Evolutionary conservation across 371 early-diverging fungal genomes (phyloP), one percentile per base, ranked within the genome.

Genomic region (Mortierella sp.): DNA sequence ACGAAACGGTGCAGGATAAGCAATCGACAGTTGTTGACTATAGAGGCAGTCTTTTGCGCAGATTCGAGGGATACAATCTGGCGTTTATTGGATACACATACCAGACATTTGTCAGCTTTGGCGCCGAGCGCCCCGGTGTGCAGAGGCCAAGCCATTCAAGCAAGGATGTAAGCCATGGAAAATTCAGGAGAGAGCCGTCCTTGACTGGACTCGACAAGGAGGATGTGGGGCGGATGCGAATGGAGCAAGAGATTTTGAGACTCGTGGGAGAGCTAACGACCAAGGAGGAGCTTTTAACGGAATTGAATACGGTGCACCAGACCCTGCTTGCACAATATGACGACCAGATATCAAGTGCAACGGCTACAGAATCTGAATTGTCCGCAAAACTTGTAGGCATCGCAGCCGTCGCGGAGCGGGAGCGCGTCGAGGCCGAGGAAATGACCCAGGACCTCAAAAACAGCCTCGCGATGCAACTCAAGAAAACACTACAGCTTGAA

Each of bases 21-120:
- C 70, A 57, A 46, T 80, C 65, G 32, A 80, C 65, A 26, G 78
- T 76, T 27, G 70, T 65, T 58, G 68, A 83, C 69, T 79, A 79
- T 68, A 79, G 82, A 54, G 67, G 72, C 55, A 44, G 66, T 61
- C 60, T 66, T 49, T 49, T 68, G 65, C 58, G 81, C 63, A 39
- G 90, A 55, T 92, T 88, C 51, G 79, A 87, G 2, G 92, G 92
- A 34, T 85, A 87, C 70, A 90, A 92, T 56, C 83, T 94, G 12
- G 92, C 94, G 0, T 96, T 95, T 64, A 87, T 96, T 32, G 97
- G 97, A 0, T 96, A 92, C 64, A 92, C 92, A 0, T 93, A 89
- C 55, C 76, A 75, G 30, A 64, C 78, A 4, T 76, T 69, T 63
- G 60, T 70, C 28, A 66, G 67, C 7, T 72, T 71, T 51, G 50